Conservation (phyloP, 306 rosid genomes). For the Castanopsis chinensis region DNA sequence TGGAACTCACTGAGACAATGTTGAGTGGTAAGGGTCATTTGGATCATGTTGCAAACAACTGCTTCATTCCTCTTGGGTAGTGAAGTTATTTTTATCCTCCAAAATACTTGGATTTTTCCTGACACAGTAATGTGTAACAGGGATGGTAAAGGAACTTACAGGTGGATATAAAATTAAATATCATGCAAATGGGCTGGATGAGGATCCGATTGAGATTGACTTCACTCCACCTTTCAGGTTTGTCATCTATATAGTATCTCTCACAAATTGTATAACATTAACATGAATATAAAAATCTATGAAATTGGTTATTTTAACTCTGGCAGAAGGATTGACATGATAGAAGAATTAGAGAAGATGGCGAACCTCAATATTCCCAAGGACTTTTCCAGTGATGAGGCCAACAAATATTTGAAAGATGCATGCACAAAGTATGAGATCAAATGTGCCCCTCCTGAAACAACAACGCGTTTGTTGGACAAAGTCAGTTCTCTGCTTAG, state of each 20-base stretch:
- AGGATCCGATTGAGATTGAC: slow-evolving; percentile 71
- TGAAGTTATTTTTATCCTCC: slow-evolving; percentile 5
- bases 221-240: slow-evolving; percentile 79
- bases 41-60: background rate
- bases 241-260: slow-evolving; percentile 7
- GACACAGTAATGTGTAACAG: slow-evolving; percentile 37
- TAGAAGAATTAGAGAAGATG: slow-evolving; percentile 72
- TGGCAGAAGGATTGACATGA: slow-evolving; percentile 92
- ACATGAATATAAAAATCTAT: background rate
- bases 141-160: slow-evolving; percentile 85
- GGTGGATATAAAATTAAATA: slow-evolving; percentile 79
- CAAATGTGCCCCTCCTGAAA: slow-evolving; percentile 88
- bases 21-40: slow-evolving; percentile 63
- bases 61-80: background rate
- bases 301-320: slow-evolving; percentile 13
- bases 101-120: slow-evolving; percentile 11
- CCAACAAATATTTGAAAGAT: slow-evolving; percentile 70
- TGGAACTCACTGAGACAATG: slow-evolving; percentile 83
- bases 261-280: background rate
- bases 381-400: slow-evolving; percentile 72
- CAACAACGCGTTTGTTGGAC: slow-evolving; percentile 88
- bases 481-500: slow-evolving; percentile 41
- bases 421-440: slow-evolving; percentile 69
- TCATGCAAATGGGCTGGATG: slow-evolving; percentile 74
- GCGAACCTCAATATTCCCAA: slow-evolving; percentile 79